These are phyloP conservation scores for Pelargonium hybrid DNA, from an alignment of 441 rosid species.

Conservation along the genomic window DNA sequence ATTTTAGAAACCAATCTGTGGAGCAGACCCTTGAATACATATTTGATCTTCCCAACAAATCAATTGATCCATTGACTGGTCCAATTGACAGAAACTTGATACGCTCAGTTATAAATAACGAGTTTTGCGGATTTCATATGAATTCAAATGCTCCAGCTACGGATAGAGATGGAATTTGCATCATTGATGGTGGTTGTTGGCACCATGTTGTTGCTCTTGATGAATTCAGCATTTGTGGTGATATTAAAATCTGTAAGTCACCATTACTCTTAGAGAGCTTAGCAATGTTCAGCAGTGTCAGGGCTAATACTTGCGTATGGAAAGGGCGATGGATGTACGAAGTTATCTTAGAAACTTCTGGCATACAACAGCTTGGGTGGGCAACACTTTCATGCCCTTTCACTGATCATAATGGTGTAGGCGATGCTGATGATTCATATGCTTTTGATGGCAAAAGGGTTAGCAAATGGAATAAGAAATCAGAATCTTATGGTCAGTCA, in stretches of 20 bases:
- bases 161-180: conserved; percentile 48
- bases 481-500: conserved; percentile 70
- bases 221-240: conserved; percentile 67
- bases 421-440: conserved; percentile 95
- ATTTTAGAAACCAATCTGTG: conserved; percentile 59
- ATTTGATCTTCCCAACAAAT: conserved; percentile 57
- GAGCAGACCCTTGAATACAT: conserved; percentile 75
- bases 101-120: conserved; percentile 42
- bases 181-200: conserved; percentile 38
- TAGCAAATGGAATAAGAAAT: conserved; percentile 79
- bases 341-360: conserved; percentile 79
- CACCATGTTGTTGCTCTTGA: conserved; percentile 52
- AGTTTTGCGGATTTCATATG: conserved; percentile 30
- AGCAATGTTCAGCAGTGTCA: conserved; percentile 76
- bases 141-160: conserved; percentile 22
- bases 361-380: conserved; percentile 94
- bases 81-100: conserved; percentile 40
- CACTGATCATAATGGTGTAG: conserved; percentile 88
- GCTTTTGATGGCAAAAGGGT: conserved; percentile 96
- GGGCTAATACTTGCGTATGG: conserved; percentile 89
- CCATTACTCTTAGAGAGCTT: conserved; percentile 82
- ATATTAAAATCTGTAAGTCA: conserved; percentile 47
- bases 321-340: conserved; percentile 99
- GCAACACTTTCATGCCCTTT: conserved; percentile 81
- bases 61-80: conserved; percentile 39